Base-by-base conservation (phyloP, 805 yeast genomes). In the Blastobotrys parvus region DNA sequence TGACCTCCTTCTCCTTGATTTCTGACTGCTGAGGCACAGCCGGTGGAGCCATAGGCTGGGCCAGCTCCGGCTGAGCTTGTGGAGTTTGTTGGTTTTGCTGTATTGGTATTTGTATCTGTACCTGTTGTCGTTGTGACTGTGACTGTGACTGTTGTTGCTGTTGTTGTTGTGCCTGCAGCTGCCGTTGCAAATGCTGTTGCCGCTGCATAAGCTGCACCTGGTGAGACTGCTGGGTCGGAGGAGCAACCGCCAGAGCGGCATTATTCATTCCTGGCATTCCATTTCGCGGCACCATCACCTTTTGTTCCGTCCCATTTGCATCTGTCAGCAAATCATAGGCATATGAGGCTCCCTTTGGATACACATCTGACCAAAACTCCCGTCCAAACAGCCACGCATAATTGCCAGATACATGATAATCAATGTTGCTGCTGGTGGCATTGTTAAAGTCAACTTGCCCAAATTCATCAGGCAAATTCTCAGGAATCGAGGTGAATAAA, bases 301-400 rank as follows among this genome's bases (percentile, higher is more conserved):
- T n/a, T n/a, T n/a, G n/a, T n/a, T n/a, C n/a, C n/a, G n/a, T n/a
- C 16, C 11, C 39, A 39, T 20, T 39, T 13, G 22, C 38, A 39
- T 41, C 44, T 33, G 44, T 36, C 13, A 41, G 34, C 31, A 41
- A 16, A 19, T 41, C 44, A 15, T 35, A 35, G 4, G 44, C 44
- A 17, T 33, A 22, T 3, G 42, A 18, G 4, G 42, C 35, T 13
- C 39, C 39, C 22, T 22, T 36, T 20, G 39, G 39, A 11, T 36
- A 36, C 11, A 39, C 37, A 6, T 31, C 31, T 3, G 42, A 39
- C 52, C 49, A 50, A 23, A 52, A 48, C 17, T 53, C 57, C 3
- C 48, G 36, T 3, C 57, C 57, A 31, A 53, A 52, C n/a, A 55
- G 51, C 59, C 59, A 55, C 22, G 55, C 50, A 36, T 54, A 55